Evolutionary conservation across 192 early-diverging fungal genomes (phyloP).

Genomic region (Backusella morwellensis): DNA sequence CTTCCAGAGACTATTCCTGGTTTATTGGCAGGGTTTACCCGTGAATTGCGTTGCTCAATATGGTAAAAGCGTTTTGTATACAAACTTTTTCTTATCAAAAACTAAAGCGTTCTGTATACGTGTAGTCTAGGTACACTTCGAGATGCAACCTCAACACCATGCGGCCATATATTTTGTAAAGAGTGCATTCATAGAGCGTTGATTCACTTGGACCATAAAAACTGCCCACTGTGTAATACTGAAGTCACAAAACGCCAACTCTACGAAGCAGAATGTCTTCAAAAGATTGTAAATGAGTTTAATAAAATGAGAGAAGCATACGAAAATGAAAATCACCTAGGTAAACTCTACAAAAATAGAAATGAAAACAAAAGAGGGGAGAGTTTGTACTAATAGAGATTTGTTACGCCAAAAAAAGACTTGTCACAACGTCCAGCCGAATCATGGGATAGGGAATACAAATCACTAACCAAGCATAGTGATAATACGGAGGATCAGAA

Average conservation of each 20-base stretch:
- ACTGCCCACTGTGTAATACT: not conserved
- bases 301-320: slow-evolving; percentile 3
- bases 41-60: not conserved
- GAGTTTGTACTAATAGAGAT: not conserved
- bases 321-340: not conserved
- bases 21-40: not conserved
- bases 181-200: not conserved
- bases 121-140: not conserved
- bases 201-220: not conserved
- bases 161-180: slow-evolving; percentile 1
- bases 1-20: not conserved
- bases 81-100: no score
- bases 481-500: no score
- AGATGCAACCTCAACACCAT: not conserved
- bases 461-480: not conserved
- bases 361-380: not conserved
- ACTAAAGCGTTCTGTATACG: no score
- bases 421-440: not conserved
- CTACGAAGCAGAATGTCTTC: not conserved
- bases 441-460: not conserved
- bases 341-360: not conserved
- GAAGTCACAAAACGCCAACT: not conserved
- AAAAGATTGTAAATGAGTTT: not conserved
- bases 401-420: not conserved
- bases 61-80: not conserved